Conservation (phyloP, 2,329 filamentous ascomycete genomes). For the Aspergillus pseudoterreus region DNA sequence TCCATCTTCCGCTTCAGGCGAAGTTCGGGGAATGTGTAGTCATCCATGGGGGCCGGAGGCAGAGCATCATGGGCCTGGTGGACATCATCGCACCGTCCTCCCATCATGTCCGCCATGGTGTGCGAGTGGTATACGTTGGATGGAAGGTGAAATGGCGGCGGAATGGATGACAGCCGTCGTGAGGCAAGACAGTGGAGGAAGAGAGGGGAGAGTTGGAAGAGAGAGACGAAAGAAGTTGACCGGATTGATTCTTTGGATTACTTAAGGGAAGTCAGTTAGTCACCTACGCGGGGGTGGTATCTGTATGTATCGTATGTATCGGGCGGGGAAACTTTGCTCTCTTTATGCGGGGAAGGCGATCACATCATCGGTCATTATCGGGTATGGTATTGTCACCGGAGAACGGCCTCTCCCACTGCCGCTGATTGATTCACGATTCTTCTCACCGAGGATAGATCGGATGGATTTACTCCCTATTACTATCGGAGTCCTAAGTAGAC, state of each 20-base stretch:
- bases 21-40: constrained; percentile 44
- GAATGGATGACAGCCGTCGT: background rate
- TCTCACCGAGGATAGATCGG: background rate
- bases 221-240: background rate
- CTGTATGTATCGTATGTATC: constrained; percentile 2
- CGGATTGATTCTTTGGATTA: background rate
- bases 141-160: background rate
- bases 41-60: constrained; percentile 31
- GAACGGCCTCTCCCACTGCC: background rate
- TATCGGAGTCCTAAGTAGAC: too few relatives aligned
- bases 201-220: background rate
- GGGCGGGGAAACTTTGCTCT: constrained; percentile 2
- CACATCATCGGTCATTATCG: constrained; percentile 1
- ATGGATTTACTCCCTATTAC: background rate
- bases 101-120: constrained; percentile 23
- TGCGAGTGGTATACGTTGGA: too few relatives aligned
- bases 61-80: constrained; percentile 20
- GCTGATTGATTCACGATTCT: background rate
- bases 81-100: constrained; percentile 26
- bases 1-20: constrained; percentile 46
- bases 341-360: background rate
- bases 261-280: constrained; percentile 5
- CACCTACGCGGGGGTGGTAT: background rate
- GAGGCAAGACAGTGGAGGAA: background rate
- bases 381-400: background rate